Evolutionary conservation across 164 flowering plant species (phyloP), one percentile per base, ranked within the genome.

Genomic region (Sedum album): DNA sequence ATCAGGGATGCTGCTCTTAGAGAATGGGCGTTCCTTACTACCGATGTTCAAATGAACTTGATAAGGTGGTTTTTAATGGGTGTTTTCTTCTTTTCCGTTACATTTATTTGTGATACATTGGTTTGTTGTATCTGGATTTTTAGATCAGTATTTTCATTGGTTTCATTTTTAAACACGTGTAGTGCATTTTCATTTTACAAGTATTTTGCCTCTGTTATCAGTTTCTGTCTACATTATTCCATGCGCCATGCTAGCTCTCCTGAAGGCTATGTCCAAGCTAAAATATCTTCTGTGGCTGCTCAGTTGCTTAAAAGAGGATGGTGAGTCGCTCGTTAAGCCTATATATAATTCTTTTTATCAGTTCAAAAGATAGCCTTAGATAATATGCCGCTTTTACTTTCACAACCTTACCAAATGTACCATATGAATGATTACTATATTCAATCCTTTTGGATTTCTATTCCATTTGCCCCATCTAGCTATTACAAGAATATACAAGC

Each of bases 281-380:
- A 94, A 76, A 88, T 94, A 77, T 85, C 94, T 71, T 86, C 96
- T 66, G 99, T 90, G 80, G 97, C 84, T 69, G 93, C 99, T 74
- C 99, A 90, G 46, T 76, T 94, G 81, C 73, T 94, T 79, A 94
- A 94, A 77, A 82, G 96, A 74, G 97, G 96, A 69, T 91, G 99
- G 97, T 91, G 79, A 78, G 87, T 77, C 71, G n/a, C 39, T 7
- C 0, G 17, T 35, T 48, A 23, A 61, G 36, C 36, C 2, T 28
- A 21, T 28, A 1, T n/a, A 63, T 63, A 63, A 31, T 51, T 51
- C 6, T 55, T 18, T 35, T 3, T 35, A 35, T 23, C 57, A 21
- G 28, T 51, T 26, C 26, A 21, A 51, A 51, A 6, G 8, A 51
- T 51, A n/a, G 55, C 9, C 9, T 51, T 3, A 51, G 21, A n/a